Evolutionary conservation across 2,329 filamentous ascomycete species (phyloP).

Genomic region (Neofusicoccum kwambonambiense): DNA sequence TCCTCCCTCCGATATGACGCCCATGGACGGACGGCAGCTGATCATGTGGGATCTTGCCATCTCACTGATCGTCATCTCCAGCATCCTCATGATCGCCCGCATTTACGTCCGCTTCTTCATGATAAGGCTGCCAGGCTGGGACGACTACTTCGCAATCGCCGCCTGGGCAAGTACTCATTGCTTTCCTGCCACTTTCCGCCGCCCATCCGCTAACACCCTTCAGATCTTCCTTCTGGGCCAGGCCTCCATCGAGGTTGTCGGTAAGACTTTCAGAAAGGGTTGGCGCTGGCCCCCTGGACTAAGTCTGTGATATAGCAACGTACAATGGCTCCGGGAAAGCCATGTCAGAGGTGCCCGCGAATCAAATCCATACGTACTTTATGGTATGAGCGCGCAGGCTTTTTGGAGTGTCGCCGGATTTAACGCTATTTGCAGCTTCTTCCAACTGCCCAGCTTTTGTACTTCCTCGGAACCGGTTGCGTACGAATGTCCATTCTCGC

Average conservation of each 20-base stretch:
- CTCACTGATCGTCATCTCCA: conserved; percentile 31
- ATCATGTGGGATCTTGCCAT: conserved; percentile 22
- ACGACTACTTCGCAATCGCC: conserved; percentile 31
- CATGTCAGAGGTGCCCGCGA: conserved; percentile 20
- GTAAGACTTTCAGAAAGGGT: neutral
- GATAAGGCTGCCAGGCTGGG: conserved; percentile 31
- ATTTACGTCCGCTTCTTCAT: conserved; percentile 32
- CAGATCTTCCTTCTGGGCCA: conserved; percentile 7
- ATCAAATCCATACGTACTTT: conserved; percentile 22
- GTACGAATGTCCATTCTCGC: conserved; percentile 37
- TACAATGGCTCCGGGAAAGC: conserved; percentile 26
- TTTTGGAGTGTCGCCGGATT: neutral
- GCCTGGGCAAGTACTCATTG: conserved; percentile 24
- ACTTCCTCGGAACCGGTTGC: conserved; percentile 33
- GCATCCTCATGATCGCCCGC: conserved; percentile 27
- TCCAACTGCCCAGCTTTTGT: conserved; percentile 23
- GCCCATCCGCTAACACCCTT: neutral
- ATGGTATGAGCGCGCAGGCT: conserved; percentile 15
- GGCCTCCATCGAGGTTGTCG: conserved; percentile 6
- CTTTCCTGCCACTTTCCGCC: neutral
- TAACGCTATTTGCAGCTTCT: conserved; percentile 20
- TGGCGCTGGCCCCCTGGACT: neutral
- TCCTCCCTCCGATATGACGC: neutral
- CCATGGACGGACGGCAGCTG: conserved; percentile 5
- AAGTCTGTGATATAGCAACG: neutral